A percentile compares a stretch with the other conserved stretches of the same genome.
phyloP scores from a whole-genome alignment of 441 rosid genomes.

The Metrosideros polymorpha region DNA sequence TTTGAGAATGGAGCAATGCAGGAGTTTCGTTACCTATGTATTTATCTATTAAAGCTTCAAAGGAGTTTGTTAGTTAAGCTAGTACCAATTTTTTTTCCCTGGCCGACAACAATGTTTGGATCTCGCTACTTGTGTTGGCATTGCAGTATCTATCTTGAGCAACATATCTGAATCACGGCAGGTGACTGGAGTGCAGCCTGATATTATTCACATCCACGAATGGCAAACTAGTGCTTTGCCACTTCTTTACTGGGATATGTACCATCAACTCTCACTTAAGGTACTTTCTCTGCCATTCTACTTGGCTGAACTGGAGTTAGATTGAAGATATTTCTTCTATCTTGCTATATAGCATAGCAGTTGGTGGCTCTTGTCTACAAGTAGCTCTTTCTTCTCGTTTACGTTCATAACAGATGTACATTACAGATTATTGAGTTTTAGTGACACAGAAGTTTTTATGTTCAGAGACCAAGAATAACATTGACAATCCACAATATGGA shows the following conservation, averaged over 20 bases:
- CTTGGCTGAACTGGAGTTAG: background rate
- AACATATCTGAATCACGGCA: slow-evolving; percentile 4
- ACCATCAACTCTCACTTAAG: slow-evolving; percentile 35
- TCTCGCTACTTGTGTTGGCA: background rate
- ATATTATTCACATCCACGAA: slow-evolving; percentile 50
- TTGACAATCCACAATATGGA: slow-evolving; percentile 60
- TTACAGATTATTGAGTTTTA: background rate
- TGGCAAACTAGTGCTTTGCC: slow-evolving; percentile 53
- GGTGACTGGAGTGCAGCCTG: slow-evolving; percentile 45
- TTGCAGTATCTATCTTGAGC: background rate
- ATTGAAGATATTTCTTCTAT: background rate
- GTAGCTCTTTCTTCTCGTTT: background rate
- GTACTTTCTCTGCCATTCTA: slow-evolving; percentile 5
- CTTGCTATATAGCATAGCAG: background rate
- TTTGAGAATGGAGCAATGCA: background rate
- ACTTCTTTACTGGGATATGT: slow-evolving; percentile 59
- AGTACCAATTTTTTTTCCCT: background rate
- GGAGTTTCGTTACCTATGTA: background rate
- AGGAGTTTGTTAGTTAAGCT: background rate
- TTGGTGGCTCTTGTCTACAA: background rate
- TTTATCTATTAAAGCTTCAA: background rate
- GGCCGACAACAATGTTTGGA: background rate
- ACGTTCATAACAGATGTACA: background rate
- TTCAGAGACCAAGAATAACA: slow-evolving; percentile 43
- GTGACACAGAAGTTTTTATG: background rate